These are phyloP conservation scores for Piromyces sp. DNA, from an alignment of 192 early-diverging fungal genomes.

Conservation along the genomic window DNA sequence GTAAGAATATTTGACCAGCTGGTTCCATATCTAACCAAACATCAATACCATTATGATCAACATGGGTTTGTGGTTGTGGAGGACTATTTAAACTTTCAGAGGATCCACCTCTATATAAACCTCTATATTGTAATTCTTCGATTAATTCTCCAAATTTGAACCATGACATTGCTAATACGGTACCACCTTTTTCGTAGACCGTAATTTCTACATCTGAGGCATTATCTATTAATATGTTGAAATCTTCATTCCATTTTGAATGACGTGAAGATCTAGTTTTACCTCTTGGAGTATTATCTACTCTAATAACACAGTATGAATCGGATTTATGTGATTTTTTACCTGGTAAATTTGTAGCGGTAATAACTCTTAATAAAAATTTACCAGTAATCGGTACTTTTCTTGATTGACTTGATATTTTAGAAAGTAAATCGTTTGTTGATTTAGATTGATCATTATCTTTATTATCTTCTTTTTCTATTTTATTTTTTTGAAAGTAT, in stretches of 20 bases:
- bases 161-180: constrained; percentile 76
- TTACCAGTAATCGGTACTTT: neutral
- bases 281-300: constrained; percentile 1
- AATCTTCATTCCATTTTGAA: constrained; percentile 20
- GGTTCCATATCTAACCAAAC: constrained; percentile 89
- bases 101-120: neutral
- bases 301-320: constrained; percentile 48
- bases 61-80: constrained; percentile 10
- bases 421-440: neutral
- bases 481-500: too few relatives aligned
- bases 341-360: constrained; percentile 47
- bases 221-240: constrained; percentile 74
- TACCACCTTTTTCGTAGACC: constrained; percentile 59
- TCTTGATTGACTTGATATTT: neutral
- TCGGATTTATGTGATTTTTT: constrained; percentile 32
- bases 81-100: neutral
- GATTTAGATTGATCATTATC: neutral
- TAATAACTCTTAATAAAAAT: constrained; percentile 41
- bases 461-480: neutral
- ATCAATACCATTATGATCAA: constrained; percentile 40
- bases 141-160: constrained; percentile 83
- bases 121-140: constrained; percentile 46
- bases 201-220: constrained; percentile 83
- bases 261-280: neutral
- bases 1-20: constrained; percentile 67